These are phyloP conservation scores for Fusarium sp. DNA, from an alignment of 2,329 filamentous ascomycete genomes.

Conservation along the genomic window DNA sequence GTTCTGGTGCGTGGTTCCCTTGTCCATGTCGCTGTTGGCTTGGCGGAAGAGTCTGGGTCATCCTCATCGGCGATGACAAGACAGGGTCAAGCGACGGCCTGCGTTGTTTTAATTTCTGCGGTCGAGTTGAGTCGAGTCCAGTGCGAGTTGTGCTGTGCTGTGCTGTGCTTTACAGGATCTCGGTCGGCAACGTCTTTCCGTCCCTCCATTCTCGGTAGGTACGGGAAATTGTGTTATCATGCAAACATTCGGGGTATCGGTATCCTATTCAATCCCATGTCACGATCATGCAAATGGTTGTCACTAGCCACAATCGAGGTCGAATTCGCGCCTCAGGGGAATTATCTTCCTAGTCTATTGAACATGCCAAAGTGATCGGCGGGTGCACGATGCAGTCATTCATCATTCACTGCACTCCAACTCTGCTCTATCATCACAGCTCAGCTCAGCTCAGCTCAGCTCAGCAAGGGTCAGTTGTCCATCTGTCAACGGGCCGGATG, in stretches of 20 bases:
- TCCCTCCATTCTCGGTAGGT: not conserved
- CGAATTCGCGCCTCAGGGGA: constrained; percentile 40
- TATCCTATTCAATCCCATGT: constrained; percentile 12
- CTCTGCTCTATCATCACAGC: constrained; percentile 21
- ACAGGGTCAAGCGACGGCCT: not conserved
- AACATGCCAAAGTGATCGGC: constrained; percentile 25
- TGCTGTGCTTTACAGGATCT: constrained; percentile 1
- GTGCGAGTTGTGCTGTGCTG: not conserved
- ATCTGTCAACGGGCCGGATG: constrained; percentile 38
- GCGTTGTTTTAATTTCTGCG: not conserved
- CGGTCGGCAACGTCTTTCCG: constrained; percentile 24
- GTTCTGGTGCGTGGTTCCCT: not conserved
- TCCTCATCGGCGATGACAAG: constrained; percentile 35
- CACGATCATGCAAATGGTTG: constrained; percentile 25
- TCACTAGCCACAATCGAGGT: constrained; percentile 44
- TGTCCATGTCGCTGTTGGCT: constrained; percentile 16
- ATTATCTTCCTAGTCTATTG: not conserved
- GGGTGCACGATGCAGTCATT: constrained; percentile 14
- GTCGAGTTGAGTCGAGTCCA: not conserved
- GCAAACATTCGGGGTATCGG: constrained; percentile 14
- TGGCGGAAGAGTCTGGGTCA: constrained; percentile 32
- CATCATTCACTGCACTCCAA: not conserved
- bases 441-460: constrained; percentile 44
- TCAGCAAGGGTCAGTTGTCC: constrained; percentile 38
- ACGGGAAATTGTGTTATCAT: constrained; percentile 23